These are phyloP conservation scores for Carpinus viminea DNA, from an alignment of 306 rosid species.

Conservation along the genomic window DNA sequence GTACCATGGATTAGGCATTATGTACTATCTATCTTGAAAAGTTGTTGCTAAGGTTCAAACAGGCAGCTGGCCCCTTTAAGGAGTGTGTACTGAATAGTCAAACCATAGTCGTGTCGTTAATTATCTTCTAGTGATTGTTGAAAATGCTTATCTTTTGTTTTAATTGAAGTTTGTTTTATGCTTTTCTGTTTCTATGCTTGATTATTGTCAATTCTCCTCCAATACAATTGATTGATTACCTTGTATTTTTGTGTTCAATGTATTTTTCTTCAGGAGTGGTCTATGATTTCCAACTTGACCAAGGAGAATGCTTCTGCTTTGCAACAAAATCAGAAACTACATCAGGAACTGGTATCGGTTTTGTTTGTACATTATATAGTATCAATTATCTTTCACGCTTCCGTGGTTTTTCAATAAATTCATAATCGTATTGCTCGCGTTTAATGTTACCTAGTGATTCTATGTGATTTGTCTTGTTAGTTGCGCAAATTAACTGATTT, in stretches of 20 bases:
- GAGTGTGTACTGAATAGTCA: not conserved
- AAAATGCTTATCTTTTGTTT: not conserved
- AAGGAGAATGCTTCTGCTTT: slow-evolving; percentile 47
- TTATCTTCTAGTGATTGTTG: not conserved
- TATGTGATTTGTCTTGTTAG: not conserved
- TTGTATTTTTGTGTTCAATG: not conserved
- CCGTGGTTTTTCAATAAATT: not conserved
- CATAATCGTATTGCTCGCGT: not conserved
- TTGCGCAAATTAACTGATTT: not conserved
- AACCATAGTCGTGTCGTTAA: not conserved
- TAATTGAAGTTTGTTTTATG: not conserved
- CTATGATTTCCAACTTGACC: slow-evolving; percentile 40
- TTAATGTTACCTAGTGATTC: not conserved
- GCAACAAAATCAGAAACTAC: slow-evolving; percentile 44
- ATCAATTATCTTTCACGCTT: not conserved
- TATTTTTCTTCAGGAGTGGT: slow-evolving; percentile 38
- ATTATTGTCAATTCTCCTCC: not conserved
- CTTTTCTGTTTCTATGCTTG: not conserved
- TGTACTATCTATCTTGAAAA: not conserved
- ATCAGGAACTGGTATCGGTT: slow-evolving; percentile 44
- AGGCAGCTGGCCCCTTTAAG: not conserved
- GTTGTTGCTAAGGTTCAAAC: not conserved
- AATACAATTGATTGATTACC: not conserved
- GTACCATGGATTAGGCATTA: not conserved
- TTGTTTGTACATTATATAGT: not conserved